These are phyloP conservation scores for Exophiala lecanii-corni DNA, from an alignment of 2,329 filamentous ascomycete species.

Conservation along the genomic window DNA sequence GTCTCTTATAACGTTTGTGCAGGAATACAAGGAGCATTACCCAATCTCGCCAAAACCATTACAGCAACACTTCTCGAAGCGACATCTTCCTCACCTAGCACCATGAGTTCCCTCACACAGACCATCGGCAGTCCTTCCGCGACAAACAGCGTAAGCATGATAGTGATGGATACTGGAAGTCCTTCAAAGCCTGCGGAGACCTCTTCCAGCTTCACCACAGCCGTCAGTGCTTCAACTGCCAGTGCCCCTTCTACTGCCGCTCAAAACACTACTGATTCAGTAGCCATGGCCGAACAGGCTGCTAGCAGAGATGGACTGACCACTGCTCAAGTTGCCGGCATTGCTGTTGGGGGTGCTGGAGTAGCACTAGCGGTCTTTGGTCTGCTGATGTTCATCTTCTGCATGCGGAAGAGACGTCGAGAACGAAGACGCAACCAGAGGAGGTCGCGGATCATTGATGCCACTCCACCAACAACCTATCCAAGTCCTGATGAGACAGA, in stretches of 20 bases:
- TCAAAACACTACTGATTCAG: conserved; percentile 11
- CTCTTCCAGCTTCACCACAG: neutral
- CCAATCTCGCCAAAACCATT: conserved; percentile 56
- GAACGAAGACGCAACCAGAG: conserved; percentile 30
- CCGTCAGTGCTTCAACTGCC: conserved; percentile 2
- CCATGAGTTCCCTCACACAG: conserved; percentile 22
- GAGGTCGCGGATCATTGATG: conserved; percentile 36
- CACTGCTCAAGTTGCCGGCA: conserved; percentile 52
- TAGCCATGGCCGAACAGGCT: conserved; percentile 4
- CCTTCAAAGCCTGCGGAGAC: conserved; percentile 3
- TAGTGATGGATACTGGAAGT: conserved; percentile 18
- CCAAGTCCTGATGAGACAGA: conserved; percentile 14
- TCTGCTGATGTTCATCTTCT: conserved; percentile 35
- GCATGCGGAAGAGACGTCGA: conserved; percentile 30
- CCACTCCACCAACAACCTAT: conserved; percentile 28
- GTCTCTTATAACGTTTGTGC: conserved; percentile 55
- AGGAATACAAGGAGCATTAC: conserved; percentile 45
- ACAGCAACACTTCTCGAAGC: conserved; percentile 52
- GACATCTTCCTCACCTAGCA: conserved; percentile 35
- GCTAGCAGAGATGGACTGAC: conserved; percentile 26
- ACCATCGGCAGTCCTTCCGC: conserved; percentile 15
- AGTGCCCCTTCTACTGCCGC: conserved; percentile 18
- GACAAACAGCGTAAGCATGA: conserved; percentile 19
- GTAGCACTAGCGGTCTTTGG: conserved; percentile 47
- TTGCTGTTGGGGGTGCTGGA: conserved; percentile 52